Evolutionary conservation across 495 filamentous ascomycete species (phyloP).

Genomic region (Podospora australis): DNA sequence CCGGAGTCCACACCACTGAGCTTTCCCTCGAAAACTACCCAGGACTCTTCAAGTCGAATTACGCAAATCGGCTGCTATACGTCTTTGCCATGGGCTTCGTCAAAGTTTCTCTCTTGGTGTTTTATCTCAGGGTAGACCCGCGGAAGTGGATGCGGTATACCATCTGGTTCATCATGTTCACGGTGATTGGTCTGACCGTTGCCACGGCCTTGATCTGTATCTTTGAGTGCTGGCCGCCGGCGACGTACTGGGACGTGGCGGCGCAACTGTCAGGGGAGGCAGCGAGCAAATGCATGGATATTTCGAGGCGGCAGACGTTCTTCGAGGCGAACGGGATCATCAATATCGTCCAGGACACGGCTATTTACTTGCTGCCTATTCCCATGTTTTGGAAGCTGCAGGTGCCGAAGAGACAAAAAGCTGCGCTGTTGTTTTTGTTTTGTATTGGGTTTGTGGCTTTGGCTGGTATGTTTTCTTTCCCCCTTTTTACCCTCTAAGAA

Average conservation of each 20-base stretch:
- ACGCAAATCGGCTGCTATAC: constrained; percentile 10
- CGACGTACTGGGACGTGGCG: constrained; percentile 11
- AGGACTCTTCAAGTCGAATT: not conserved
- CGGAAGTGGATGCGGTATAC: not conserved
- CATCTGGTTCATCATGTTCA: constrained; percentile 5
- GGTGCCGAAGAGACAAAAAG: constrained; percentile 17
- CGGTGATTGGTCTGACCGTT: constrained; percentile 2
- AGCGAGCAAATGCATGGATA: constrained; percentile 4
- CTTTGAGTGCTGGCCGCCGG: constrained; percentile 8
- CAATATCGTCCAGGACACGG: constrained; percentile 40
- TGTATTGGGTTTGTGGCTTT: not conserved
- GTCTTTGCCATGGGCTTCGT: constrained; percentile 24
- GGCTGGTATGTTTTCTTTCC: not conserved
- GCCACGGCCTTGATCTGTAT: constrained; percentile 4
- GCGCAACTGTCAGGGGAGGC: not conserved
- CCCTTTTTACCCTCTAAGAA: not conserved
- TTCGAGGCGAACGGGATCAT: constrained; percentile 20
- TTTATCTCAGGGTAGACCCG: constrained; percentile 16
- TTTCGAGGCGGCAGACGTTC: not conserved
- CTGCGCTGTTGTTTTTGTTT: constrained; percentile 12
- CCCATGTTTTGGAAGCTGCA: constrained; percentile 18
- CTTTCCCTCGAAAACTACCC: not conserved
- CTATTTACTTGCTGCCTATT: constrained; percentile 23
- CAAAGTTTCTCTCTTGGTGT: constrained; percentile 30
- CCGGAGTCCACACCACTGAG: not conserved